phyloP scores from a whole-genome alignment of 2,329 filamentous ascomycete genomes.

The Conoideocrella luteorostrata region DNA sequence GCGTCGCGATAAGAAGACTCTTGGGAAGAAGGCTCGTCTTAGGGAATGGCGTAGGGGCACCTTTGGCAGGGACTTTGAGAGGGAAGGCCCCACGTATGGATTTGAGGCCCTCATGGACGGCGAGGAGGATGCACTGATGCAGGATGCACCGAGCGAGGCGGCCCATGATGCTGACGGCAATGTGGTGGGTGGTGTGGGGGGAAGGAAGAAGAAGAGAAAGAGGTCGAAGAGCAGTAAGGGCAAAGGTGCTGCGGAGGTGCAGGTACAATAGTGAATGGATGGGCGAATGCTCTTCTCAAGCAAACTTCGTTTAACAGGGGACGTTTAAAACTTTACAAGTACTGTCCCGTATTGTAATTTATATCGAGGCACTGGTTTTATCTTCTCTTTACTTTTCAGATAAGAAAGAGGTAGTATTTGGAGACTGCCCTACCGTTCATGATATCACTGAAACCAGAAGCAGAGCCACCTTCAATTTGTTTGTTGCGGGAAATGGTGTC shows the following conservation, averaged over 20 bases:
- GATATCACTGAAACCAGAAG: too few relatives aligned
- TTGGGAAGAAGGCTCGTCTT: conserved; percentile 88
- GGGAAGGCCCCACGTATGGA: conserved; percentile 51
- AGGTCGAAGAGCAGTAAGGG: conserved; percentile 39
- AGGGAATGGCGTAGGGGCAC: conserved; percentile 72
- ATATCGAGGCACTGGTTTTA: too few relatives aligned
- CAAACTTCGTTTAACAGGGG: too few relatives aligned
- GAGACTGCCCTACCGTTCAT: too few relatives aligned
- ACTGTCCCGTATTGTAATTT: too few relatives aligned
- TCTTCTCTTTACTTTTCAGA: too few relatives aligned
- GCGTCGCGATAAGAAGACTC: conserved; percentile 74
- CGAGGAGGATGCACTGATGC: conserved; percentile 12
- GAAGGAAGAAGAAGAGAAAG: conserved; percentile 45
- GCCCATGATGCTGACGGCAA: conserved; percentile 14
- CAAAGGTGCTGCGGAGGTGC: neutral
- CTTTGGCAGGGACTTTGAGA: conserved; percentile 54
- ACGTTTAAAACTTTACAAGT: too few relatives aligned
- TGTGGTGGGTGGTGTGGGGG: conserved; percentile 22
- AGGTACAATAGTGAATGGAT: too few relatives aligned
- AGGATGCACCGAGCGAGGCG: neutral
- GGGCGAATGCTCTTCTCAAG: too few relatives aligned
- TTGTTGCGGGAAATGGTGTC: too few relatives aligned
- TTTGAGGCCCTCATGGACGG: conserved; percentile 37
- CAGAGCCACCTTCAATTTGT: too few relatives aligned
- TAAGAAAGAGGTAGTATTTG: too few relatives aligned